These are phyloP conservation scores for Euptelea pleiosperma DNA, from an alignment of 164 flowering plant species.

Conservation along the genomic window DNA sequence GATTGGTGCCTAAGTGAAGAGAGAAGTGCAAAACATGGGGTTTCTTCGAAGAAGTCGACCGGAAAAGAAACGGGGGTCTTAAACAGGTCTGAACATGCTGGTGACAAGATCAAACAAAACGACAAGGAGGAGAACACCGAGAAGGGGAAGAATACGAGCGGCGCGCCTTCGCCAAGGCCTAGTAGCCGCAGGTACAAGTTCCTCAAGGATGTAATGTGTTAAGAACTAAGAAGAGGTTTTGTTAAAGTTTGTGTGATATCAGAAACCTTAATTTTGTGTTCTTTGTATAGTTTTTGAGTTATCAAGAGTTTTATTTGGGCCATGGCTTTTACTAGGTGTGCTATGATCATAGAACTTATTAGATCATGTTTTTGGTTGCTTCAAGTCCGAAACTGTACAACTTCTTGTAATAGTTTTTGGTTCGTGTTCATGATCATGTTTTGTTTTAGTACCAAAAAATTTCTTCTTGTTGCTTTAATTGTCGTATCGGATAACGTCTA, in stretches of 20 bases:
- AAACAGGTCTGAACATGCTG: conserved; percentile 40
- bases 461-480: too few relatives aligned
- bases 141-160: conserved; percentile 39
- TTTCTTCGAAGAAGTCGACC: conserved; percentile 28
- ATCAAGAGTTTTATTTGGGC: background rate
- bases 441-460: too few relatives aligned
- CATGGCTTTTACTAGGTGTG: conserved; percentile 12
- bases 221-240: conserved; percentile 3
- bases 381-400: too few relatives aligned
- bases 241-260: conserved; percentile 4
- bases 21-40: conserved; percentile 30
- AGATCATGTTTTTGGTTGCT: too few relatives aligned
- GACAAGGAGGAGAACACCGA: conserved; percentile 31
- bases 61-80: conserved; percentile 14
- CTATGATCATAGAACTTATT: too few relatives aligned
- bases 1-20: conserved; percentile 91
- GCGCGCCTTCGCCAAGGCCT: conserved; percentile 67
- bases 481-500: too few relatives aligned
- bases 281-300: conserved; percentile 1
- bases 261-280: conserved; percentile 2
- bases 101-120: conserved; percentile 46
- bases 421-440: too few relatives aligned
- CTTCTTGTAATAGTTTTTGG: too few relatives aligned
- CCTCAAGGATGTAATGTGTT: conserved; percentile 98
- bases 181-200: conserved; percentile 87